phyloP scores from a whole-genome alignment of 148 eudicot species.

The Amaranthus cruentus region DNA sequence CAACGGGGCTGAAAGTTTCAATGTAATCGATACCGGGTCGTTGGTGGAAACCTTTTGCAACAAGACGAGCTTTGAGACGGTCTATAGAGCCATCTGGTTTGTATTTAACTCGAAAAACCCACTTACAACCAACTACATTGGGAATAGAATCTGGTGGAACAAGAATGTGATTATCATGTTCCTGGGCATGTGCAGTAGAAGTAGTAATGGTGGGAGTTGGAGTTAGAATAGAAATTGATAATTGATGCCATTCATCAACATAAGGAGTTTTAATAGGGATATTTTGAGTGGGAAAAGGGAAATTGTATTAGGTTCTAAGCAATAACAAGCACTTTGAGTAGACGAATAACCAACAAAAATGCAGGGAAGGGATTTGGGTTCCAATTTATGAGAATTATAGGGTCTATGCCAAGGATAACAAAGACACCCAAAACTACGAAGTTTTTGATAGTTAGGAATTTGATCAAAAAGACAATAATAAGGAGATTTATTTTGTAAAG shows the following conservation, averaged over 20 bases:
- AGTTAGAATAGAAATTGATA: neutral
- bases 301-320: neutral
- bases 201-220: neutral
- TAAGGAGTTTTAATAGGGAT: too few species aligned
- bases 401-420: slow-evolving; percentile 3
- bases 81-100: neutral
- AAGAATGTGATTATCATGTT: neutral
- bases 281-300: neutral
- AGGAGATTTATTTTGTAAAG: neutral
- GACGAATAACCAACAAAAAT: neutral
- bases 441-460: too few species aligned
- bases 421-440: neutral
- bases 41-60: neutral
- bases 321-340: neutral
- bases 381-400: neutral
- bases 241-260: neutral
- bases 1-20: neutral
- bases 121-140: neutral
- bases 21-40: neutral
- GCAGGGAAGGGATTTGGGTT: neutral
- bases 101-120: neutral
- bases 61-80: too few species aligned
- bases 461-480: neutral
- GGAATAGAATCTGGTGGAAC: neutral
- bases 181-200: neutral